A percentile compares a stretch with the other conserved stretches of the same genome.
Conservation (phyloP, 768 basidiomycete species). For the Myochromella boudieri region DNA sequence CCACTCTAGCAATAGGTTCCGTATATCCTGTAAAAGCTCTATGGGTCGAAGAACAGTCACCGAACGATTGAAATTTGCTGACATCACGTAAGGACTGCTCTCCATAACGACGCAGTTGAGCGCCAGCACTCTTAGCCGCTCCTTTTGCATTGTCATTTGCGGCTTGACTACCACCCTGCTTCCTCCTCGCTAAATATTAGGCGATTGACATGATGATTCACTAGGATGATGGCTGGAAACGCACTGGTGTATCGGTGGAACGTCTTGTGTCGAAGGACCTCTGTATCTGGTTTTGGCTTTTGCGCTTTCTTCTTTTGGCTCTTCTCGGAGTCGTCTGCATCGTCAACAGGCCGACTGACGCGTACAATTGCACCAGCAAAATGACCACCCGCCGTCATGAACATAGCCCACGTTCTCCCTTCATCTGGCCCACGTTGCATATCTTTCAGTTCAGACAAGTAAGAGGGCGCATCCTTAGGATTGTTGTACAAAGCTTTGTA, state of each 20-base stretch:
- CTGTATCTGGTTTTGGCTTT: slow-evolving; percentile 72
- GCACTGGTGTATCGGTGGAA: slow-evolving; percentile 98
- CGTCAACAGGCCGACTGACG: slow-evolving; percentile 56
- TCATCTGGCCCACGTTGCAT: slow-evolving; percentile 56
- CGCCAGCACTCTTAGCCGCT: slow-evolving; percentile 91
- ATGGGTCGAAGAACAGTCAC: not conserved
- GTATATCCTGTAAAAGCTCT: slow-evolving; percentile 68
- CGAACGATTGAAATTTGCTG: slow-evolving; percentile 20
- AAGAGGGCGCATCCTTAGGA: slow-evolving; percentile 39
- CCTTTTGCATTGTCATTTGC: slow-evolving; percentile 92
- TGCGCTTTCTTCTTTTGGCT: slow-evolving; percentile 55
- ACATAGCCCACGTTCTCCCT: slow-evolving; percentile 86
- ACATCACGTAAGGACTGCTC: slow-evolving; percentile 92
- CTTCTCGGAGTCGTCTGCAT: slow-evolving; percentile 39
- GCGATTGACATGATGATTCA: slow-evolving; percentile 8
- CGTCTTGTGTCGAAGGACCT: slow-evolving; percentile 88
- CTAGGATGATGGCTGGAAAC: slow-evolving; percentile 26
- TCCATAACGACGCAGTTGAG: slow-evolving; percentile 89
- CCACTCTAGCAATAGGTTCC: slow-evolving; percentile 82
- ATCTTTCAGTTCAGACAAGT: slow-evolving; percentile 60
- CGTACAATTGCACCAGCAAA: slow-evolving; percentile 91
- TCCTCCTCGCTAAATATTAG: slow-evolving; percentile 72
- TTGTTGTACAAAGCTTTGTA: slow-evolving; percentile 76
- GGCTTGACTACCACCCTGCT: slow-evolving; percentile 95
- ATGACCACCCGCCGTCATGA: slow-evolving; percentile 97